Conservation (phyloP, 2,329 filamentous ascomycete species). For the Aureobasidium lini region DNA sequence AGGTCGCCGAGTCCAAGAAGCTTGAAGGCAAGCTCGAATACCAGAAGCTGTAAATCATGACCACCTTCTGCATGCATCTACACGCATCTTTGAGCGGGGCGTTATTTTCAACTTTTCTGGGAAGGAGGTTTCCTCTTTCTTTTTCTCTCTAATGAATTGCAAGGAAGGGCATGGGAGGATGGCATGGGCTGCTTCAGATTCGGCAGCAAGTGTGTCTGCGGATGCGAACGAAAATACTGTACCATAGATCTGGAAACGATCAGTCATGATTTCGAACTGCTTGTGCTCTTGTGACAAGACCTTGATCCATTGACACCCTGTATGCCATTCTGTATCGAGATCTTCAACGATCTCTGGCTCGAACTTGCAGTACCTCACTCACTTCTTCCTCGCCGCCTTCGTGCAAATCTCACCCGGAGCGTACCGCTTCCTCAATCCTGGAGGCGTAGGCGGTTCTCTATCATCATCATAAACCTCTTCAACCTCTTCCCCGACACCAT, state of each 20-base stretch:
- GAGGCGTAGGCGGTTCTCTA: no score
- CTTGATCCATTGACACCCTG: no score
- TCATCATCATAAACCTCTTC: no score
- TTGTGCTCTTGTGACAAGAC: no score
- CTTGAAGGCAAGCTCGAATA: conserved; percentile 97
- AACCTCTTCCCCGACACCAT: no score
- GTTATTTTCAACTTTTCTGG: not conserved
- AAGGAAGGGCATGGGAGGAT: not conserved
- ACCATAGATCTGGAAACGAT: not conserved
- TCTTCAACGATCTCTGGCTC: no score
- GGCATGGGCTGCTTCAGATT: not conserved
- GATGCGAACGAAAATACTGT: not conserved
- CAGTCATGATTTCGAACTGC: not conserved
- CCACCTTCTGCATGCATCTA: conserved; percentile 9
- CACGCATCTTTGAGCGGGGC: conserved; percentile 1
- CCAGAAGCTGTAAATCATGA: conserved; percentile 68
- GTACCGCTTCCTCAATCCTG: no score
- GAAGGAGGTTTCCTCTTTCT: not conserved
- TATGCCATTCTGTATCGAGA: no score
- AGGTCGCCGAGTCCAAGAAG: conserved; percentile 97
- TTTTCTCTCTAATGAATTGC: not conserved
- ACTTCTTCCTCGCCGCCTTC: no score
- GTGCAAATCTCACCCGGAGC: no score
- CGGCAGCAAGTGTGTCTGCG: not conserved
- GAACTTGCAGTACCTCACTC: no score